These are phyloP conservation scores for Ulmus americana DNA, from an alignment of 331 rosid species.

Conservation along the genomic window DNA sequence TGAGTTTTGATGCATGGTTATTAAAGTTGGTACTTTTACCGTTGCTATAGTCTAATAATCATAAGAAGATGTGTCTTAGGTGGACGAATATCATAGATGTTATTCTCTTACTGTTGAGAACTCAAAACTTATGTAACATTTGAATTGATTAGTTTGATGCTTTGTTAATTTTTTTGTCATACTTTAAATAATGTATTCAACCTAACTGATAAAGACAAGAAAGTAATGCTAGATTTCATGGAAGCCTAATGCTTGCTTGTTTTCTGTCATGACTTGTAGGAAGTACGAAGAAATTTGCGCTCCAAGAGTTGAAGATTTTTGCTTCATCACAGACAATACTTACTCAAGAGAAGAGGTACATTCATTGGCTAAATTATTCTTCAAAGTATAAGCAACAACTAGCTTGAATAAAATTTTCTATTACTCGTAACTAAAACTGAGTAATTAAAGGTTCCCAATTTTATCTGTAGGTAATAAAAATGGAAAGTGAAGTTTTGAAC, in stretches of 20 bases:
- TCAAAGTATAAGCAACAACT: no score
- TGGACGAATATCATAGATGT: not conserved
- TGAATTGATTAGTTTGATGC: no score
- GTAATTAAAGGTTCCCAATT: constrained; percentile 10
- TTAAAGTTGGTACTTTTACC: no score
- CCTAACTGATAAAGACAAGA: not conserved
- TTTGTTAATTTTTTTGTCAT: no score
- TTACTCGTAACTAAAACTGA: constrained; percentile 5
- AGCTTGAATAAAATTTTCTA: not conserved
- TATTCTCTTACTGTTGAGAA: not conserved
- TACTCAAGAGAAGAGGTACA: constrained; percentile 79
- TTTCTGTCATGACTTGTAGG: constrained; percentile 43
- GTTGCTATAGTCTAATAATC: no score
- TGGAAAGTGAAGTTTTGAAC: constrained; percentile 70
- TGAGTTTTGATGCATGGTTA: no score
- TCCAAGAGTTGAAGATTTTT: constrained; percentile 76
- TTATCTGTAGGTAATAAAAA: constrained; percentile 51
- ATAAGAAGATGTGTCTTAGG: no score
- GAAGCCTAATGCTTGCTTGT: constrained; percentile 27
- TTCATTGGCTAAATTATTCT: not conserved
- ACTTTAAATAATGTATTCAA: not conserved
- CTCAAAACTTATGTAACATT: not conserved
- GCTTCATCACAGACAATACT: constrained; percentile 83
- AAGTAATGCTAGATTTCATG: not conserved
- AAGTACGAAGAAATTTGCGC: constrained; percentile 93